Conservation (phyloP, 805 yeast genomes). For the Lipomyces yamanashiensis region DNA sequence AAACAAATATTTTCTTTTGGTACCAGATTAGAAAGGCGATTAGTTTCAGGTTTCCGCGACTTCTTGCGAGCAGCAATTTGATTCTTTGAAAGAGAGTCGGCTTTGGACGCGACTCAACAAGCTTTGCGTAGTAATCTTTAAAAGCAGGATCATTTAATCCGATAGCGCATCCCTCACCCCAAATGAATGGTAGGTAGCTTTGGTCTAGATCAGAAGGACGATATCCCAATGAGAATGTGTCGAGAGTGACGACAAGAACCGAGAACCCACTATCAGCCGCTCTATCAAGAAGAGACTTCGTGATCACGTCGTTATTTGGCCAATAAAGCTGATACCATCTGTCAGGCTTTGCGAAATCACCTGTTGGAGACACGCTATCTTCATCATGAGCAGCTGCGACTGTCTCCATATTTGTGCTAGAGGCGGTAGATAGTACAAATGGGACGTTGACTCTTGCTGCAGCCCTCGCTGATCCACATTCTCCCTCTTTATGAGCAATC, state of each 20-base stretch:
- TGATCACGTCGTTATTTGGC: constrained; percentile 34
- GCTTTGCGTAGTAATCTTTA: constrained; percentile 31
- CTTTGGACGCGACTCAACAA: constrained; percentile 9
- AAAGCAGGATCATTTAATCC: constrained; percentile 42
- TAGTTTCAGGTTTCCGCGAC: constrained; percentile 10
- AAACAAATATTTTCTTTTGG: constrained; percentile 14
- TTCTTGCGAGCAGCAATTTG: constrained; percentile 13
- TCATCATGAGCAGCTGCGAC: constrained; percentile 31
- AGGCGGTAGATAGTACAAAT: constrained; percentile 41
- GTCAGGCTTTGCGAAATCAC: constrained; percentile 8
- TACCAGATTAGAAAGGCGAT: constrained; percentile 10
- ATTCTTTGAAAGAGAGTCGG: neutral
- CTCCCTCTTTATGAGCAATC: constrained; percentile 40
- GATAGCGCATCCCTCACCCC: constrained; percentile 40
- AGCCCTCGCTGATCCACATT: constrained; percentile 40
- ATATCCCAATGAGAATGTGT: constrained; percentile 38
- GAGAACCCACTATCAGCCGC: constrained; percentile 33
- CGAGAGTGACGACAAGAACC: constrained; percentile 37
- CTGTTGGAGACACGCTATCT: neutral
- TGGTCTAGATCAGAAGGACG: constrained; percentile 42
- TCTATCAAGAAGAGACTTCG: constrained; percentile 30
- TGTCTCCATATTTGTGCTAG: constrained; percentile 33
- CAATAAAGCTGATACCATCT: constrained; percentile 38
- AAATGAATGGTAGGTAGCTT: constrained; percentile 40
- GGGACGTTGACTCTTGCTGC: constrained; percentile 40